A percentile compares a stretch with the other conserved stretches of the same genome.
Conservation (phyloP, 345 rosid genomes). For the Lepidium africanum region DNA sequence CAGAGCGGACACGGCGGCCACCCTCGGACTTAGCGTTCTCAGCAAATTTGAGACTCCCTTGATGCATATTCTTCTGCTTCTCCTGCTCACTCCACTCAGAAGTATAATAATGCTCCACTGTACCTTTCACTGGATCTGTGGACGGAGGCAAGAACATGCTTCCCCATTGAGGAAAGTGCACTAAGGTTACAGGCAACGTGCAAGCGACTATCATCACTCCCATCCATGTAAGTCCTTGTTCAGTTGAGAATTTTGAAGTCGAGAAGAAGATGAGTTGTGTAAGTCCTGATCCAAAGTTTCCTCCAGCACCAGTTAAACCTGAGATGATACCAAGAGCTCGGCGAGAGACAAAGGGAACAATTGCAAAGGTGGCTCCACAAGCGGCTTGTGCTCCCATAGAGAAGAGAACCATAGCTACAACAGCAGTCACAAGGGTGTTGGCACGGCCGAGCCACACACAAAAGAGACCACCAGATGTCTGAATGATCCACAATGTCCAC, state of each 20-base stretch:
- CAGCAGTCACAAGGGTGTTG: slow-evolving; percentile 23
- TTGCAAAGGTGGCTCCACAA: slow-evolving; percentile 53
- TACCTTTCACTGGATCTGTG: slow-evolving; percentile 31
- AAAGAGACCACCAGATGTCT: slow-evolving; percentile 49
- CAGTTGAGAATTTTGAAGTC: slow-evolving; percentile 25
- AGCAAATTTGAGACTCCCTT: slow-evolving; percentile 47
- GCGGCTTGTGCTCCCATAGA: slow-evolving; percentile 52
- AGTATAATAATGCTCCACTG: slow-evolving; percentile 45
- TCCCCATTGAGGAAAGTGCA: slow-evolving; percentile 62
- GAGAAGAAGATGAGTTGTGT: slow-evolving; percentile 49
- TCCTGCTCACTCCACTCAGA: slow-evolving; percentile 47
- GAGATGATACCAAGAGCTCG: slow-evolving; percentile 48
- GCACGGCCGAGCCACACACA: slow-evolving; percentile 47
- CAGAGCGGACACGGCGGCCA: slow-evolving; percentile 31
- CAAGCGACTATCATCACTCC: slow-evolving; percentile 52
- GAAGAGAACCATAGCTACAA: slow-evolving; percentile 44
- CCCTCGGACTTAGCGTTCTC: slow-evolving; percentile 47
- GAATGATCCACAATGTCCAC: slow-evolving; percentile 50
- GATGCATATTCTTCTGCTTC: slow-evolving; percentile 44
- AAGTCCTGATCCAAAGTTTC: slow-evolving; percentile 53
- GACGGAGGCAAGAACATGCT: slow-evolving; percentile 49
- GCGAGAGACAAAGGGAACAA: slow-evolving; percentile 46
- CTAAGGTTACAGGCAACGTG: slow-evolving; percentile 35
- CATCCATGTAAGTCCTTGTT: slow-evolving; percentile 38
- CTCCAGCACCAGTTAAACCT: slow-evolving; percentile 48